Conservation (phyloP, 2,329 filamentous ascomycete species). For the Penicillium sp. region DNA sequence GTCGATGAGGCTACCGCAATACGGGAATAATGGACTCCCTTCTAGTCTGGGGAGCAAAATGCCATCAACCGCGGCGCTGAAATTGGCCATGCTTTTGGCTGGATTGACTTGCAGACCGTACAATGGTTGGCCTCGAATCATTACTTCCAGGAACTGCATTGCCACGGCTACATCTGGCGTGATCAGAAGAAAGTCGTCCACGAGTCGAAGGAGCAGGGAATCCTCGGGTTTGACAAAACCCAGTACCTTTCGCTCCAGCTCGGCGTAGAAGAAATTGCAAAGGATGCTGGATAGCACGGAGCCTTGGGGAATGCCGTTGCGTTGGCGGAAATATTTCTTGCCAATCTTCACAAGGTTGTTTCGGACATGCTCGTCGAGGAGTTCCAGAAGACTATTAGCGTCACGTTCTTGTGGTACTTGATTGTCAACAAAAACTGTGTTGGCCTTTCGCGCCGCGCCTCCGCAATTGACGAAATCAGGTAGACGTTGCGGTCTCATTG, state of each 20-base stretch:
- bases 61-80: constrained; percentile 61
- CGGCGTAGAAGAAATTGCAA: constrained; percentile 94
- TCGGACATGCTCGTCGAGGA: constrained; percentile 76
- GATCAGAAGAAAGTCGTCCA: constrained; percentile 91
- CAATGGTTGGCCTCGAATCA: constrained; percentile 73
- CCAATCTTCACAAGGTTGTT: constrained; percentile 85
- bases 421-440: constrained; percentile 76
- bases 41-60: constrained; percentile 51
- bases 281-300: constrained; percentile 82
- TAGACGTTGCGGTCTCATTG: constrained; percentile 47
- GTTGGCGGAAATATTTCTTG: constrained; percentile 84
- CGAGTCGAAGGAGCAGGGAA: constrained; percentile 72
- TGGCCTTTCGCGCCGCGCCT: constrained; percentile 48
- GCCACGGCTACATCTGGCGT: constrained; percentile 68
- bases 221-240: constrained; percentile 61
- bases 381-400: constrained; percentile 60
- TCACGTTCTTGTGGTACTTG: constrained; percentile 58
- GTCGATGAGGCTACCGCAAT: constrained; percentile 80
- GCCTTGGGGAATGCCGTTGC: constrained; percentile 85
- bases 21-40: constrained; percentile 64
- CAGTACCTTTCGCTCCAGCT: constrained; percentile 71
- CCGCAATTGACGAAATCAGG: constrained; percentile 42
- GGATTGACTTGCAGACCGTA: constrained; percentile 79
- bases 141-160: constrained; percentile 68
- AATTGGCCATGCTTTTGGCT: constrained; percentile 81